Conservation (phyloP, 2,329 filamentous ascomycete species). For the Alternaria panax region DNA sequence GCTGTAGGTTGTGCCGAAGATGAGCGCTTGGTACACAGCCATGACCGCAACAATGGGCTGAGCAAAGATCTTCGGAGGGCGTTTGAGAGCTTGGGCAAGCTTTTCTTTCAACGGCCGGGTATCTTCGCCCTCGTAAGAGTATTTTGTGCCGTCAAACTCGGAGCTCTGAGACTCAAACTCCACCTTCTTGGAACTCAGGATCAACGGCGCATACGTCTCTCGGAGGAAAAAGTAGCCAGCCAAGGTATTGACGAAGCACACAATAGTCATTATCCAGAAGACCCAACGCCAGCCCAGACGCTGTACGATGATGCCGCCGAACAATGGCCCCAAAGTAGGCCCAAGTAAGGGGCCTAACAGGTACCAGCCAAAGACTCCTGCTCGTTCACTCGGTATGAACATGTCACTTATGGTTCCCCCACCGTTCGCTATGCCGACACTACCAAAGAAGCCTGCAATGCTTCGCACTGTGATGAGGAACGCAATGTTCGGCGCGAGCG, state of each 20-base stretch:
- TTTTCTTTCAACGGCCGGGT: slow-evolving; percentile 48
- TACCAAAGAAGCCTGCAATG: slow-evolving; percentile 59
- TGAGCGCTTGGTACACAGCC: slow-evolving; percentile 56
- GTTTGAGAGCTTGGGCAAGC: slow-evolving; percentile 47
- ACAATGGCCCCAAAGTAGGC: slow-evolving; percentile 52
- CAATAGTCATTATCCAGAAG: slow-evolving; percentile 57
- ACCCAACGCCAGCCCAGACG: slow-evolving; percentile 57
- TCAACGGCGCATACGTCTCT: slow-evolving; percentile 56
- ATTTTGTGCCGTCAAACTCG: slow-evolving; percentile 40
- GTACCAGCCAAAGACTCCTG: slow-evolving; percentile 57
- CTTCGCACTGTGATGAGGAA: slow-evolving; percentile 56
- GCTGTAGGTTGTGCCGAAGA: slow-evolving; percentile 58
- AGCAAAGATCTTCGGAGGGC: slow-evolving; percentile 53
- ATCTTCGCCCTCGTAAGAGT: slow-evolving; percentile 55
- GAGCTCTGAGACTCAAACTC: slow-evolving; percentile 42
- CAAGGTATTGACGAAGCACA: slow-evolving; percentile 52
- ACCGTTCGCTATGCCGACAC: slow-evolving; percentile 60
- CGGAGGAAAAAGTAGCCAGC: slow-evolving; percentile 54
- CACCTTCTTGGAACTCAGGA: slow-evolving; percentile 48
- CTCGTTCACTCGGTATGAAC: slow-evolving; percentile 57
- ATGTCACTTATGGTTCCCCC: slow-evolving; percentile 62
- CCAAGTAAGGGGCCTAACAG: slow-evolving; percentile 55
- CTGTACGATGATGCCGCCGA: slow-evolving; percentile 56
- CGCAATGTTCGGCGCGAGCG: slow-evolving; percentile 57
- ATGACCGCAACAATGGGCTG: slow-evolving; percentile 58